Conservation (phyloP, 169 alveolate genomes). For the Miamiensis avidus region DNA sequence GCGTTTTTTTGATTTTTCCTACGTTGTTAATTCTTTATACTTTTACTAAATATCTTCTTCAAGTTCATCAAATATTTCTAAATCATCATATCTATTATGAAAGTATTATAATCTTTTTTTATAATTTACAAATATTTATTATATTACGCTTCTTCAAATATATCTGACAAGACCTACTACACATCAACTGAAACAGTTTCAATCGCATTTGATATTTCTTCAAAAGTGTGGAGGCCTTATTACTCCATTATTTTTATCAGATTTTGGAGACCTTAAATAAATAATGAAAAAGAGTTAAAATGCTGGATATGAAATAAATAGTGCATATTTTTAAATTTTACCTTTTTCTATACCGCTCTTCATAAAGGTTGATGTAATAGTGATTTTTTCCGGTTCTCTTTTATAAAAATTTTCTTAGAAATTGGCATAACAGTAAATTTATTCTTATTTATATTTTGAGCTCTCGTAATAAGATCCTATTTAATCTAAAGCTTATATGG, state of each 20-base stretch:
- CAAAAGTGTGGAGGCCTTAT: neutral
- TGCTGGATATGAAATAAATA: too few species aligned
- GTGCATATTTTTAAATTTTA: too few species aligned
- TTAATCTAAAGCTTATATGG: neutral
- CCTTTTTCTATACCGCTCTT: neutral
- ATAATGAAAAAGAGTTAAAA: too few species aligned
- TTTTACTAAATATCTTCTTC: too few species aligned
- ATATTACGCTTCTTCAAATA: neutral
- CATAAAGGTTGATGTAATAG: neutral
- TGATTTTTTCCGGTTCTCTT: neutral
- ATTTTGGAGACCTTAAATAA: neutral
- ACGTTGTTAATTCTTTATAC: too few species aligned
- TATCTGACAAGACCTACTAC: neutral
- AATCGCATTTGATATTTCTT: neutral
- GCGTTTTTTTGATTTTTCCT: too few species aligned
- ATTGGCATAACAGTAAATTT: neutral
- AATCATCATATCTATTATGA: too few species aligned
- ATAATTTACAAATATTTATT: too few species aligned
- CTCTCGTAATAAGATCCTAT: neutral
- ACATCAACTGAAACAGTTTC: neutral
- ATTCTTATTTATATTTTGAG: neutral
- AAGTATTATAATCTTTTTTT: too few species aligned
- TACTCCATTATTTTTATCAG: neutral
- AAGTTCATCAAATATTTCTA: too few species aligned
- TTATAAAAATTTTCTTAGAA: neutral